phyloP scores from a whole-genome alignment of 257 asterid species.

The Plectranthus barbatus region DNA sequence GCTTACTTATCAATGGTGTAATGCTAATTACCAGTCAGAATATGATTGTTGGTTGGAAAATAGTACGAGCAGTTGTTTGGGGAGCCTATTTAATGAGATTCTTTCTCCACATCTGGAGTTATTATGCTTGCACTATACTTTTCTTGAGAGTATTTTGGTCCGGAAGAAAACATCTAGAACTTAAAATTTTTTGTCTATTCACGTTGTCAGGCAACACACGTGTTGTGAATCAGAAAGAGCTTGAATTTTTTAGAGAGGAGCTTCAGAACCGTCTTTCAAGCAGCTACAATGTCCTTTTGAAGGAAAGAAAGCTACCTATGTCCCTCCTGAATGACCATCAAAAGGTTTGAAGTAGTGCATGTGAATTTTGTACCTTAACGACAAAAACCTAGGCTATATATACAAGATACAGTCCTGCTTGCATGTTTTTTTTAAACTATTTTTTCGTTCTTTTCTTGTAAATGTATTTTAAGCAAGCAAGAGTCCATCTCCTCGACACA shows the following conservation, averaged over 20 bases:
- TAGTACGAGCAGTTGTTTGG: background rate
- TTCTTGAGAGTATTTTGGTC: background rate
- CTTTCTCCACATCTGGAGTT: background rate
- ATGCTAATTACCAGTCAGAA: background rate
- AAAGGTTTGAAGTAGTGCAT: conserved; percentile 46
- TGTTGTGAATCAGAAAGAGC: conserved; percentile 76
- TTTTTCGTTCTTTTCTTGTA: background rate
- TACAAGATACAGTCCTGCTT: background rate
- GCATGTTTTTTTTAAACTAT: background rate
- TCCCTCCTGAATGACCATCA: conserved; percentile 83
- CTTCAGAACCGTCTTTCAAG: conserved; percentile 64
- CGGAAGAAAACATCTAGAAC: conserved; percentile 18
- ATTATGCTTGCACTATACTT: background rate
- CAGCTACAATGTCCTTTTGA: conserved; percentile 74
- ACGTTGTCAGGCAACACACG: conserved; percentile 68
- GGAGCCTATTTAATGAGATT: background rate
- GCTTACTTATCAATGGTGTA: background rate
- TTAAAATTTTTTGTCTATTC: conserved; percentile 24
- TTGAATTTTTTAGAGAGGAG: conserved; percentile 83
- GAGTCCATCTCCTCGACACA: conserved; percentile 91
- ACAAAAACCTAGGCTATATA: background rate
- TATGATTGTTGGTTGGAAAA: background rate
- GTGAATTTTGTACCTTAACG: background rate
- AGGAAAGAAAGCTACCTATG: conserved; percentile 84
- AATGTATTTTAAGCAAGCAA: conserved; percentile 54